Base-by-base conservation (phyloP, 805 yeast species). In the Kodamaea sagamina region DNA sequence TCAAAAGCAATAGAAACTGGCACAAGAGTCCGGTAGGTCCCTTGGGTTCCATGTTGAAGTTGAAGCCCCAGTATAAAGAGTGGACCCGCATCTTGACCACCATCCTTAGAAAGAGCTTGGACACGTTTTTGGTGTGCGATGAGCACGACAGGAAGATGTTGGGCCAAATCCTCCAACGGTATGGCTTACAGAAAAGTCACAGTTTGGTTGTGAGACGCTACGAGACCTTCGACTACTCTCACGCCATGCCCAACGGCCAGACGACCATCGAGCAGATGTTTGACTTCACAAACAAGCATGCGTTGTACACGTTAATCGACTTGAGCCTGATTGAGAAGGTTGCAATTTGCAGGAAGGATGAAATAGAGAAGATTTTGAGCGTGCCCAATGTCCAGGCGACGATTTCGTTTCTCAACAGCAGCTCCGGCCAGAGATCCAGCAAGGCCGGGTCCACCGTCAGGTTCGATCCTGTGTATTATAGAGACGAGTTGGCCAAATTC, bases 11-110 rank as follows among this genome's bases (percentile, higher is more conserved):
- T 15, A 65, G 66, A 10, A 36, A 46, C 6, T 71, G 74, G 71
- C 72, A 71, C 12, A 53, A 60, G 2, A 55, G 55, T 26, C 95
- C 96, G 0, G 61, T 84, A 12, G 98, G 98, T 0, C 99, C 99
- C 0, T 49, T 92, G 2, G 97, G 96, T 1, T 50, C 71, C 3
- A 65, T 66, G 46, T 68, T 89, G 2, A 68, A 76, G 4, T 67
- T 92, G 10, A 84, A 79, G 53, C 58, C 65, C 1, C 81, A 74
- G 6, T 78, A 63, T 52, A 63, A 71, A 15, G 58, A 67, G 21
- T 90, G 89, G 89, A 63, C 74, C 4, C 75, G 74, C 17, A 61
- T 84, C 4, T 57, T 90, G 5, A 95, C 87, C 52, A 61, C 78
- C 0, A 56, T 71, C 1, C 58, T 89, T 22, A 72, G 72, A 2